Percentiles rank a stretch among this genome's conserved stretches.
phyloP scores from a whole-genome alignment of 2,329 filamentous ascomycete genomes.

The Alternaria gaisen region DNA sequence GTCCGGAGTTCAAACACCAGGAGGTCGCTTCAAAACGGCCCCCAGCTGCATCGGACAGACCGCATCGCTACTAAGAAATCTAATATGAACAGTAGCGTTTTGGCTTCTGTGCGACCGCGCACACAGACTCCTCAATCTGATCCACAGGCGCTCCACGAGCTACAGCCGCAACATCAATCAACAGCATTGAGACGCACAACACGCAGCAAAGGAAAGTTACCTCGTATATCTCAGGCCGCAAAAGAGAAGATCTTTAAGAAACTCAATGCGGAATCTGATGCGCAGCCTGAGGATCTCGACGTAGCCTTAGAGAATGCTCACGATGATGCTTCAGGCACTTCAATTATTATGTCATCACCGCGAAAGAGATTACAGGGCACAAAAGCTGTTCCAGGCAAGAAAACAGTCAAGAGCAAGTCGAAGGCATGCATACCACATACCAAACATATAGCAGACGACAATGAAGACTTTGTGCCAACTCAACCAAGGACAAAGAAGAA shows the following conservation, averaged over 20 bases:
- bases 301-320: background rate
- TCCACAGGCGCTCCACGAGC: background rate
- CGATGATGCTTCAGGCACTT: background rate
- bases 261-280: slow-evolving; percentile 8
- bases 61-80: background rate
- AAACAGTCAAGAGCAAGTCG: background rate
- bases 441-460: slow-evolving; percentile 20
- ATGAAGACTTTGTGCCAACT: slow-evolving; percentile 19
- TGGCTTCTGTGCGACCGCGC: background rate
- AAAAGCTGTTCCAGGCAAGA: background rate
- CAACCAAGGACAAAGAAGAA: slow-evolving; percentile 8
- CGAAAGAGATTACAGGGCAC: slow-evolving; percentile 6
- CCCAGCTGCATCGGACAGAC: background rate
- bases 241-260: slow-evolving; percentile 22
- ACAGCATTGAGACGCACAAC: slow-evolving; percentile 1
- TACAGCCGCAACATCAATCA: background rate
- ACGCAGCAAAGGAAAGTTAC: slow-evolving; percentile 26
- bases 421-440: slow-evolving; percentile 6
- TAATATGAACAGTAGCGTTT: background rate
- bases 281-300: slow-evolving; percentile 1
- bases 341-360: background rate
- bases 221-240: slow-evolving; percentile 21
- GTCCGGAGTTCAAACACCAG: background rate
- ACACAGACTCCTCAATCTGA: background rate
- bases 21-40: background rate